Evolutionary conservation across 768 basidiomycete genomes (phyloP).

Genomic region (Megacollybia marginata): DNA sequence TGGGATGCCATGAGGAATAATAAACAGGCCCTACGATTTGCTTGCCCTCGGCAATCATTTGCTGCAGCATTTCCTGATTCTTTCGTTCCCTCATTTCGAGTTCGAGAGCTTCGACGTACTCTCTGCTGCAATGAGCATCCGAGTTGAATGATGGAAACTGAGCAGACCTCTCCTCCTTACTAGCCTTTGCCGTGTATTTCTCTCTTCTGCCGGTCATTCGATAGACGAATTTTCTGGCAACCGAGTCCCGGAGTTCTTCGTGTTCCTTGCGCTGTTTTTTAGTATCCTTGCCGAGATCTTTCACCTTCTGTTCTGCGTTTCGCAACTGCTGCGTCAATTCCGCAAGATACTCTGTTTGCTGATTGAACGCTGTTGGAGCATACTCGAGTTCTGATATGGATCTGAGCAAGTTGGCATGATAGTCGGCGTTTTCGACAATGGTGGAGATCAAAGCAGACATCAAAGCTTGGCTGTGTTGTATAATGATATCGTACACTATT

Average conservation of each 20-base stretch:
- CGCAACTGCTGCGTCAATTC: conserved; percentile 24
- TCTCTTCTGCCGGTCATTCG: conserved; percentile 33
- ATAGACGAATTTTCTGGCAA: conserved; percentile 28
- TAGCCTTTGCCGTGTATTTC: conserved; percentile 32
- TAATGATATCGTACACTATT: too few relatives aligned
- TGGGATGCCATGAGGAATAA: background rate
- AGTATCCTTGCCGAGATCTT: conserved; percentile 26
- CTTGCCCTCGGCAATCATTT: conserved; percentile 27
- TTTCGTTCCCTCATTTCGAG: conserved; percentile 31
- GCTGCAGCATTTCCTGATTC: conserved; percentile 20
- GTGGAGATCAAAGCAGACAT: background rate
- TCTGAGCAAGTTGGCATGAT: conserved; percentile 28
- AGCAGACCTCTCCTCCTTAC: conserved; percentile 36
- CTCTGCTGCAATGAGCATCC: conserved; percentile 19
- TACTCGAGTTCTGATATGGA: conserved; percentile 31
- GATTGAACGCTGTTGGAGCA: conserved; percentile 26
- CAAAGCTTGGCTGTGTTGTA: too few relatives aligned
- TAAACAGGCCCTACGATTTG: conserved; percentile 21
- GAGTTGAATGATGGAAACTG: conserved; percentile 2
- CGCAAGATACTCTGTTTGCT: conserved; percentile 27
- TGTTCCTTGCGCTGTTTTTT: conserved; percentile 40
- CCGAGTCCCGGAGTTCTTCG: conserved; percentile 31
- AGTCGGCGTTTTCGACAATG: conserved; percentile 29
- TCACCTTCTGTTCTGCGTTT: conserved; percentile 16
- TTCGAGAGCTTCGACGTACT: conserved; percentile 39